A percentile compares a stretch with the other conserved stretches of the same genome.
Evolutionary conservation across 148 eudicot genomes (phyloP).

Genomic region (Camellia lanceoleosa): DNA sequence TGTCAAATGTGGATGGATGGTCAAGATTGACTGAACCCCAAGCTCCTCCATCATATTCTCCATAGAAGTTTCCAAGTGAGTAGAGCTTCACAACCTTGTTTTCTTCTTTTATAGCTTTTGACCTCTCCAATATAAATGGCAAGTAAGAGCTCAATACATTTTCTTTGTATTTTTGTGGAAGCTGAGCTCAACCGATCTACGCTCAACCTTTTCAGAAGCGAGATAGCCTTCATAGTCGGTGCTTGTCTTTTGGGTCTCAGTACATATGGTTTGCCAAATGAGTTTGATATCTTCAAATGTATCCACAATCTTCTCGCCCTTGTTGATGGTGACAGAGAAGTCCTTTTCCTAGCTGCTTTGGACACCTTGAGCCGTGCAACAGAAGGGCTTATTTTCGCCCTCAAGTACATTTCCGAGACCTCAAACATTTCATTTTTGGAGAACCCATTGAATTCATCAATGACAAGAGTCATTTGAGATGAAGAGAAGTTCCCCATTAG

Average conservation of each 20-base stretch:
- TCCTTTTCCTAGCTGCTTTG: conserved; percentile 1
- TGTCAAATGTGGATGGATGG: conserved; percentile 25
- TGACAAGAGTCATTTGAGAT: conserved; percentile 13
- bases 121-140: neutral
- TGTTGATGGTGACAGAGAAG: neutral
- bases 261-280: conserved; percentile 11
- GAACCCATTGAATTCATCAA: conserved; percentile 15
- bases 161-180: conserved; percentile 13
- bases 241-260: neutral
- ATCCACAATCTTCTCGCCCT: conserved; percentile 7
- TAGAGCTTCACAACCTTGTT: neutral
- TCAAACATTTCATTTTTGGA: conserved; percentile 13
- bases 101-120: conserved; percentile 4
- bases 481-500: conserved; percentile 6
- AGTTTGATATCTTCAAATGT: conserved; percentile 1
- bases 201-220: neutral
- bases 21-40: conserved; percentile 18
- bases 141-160: conserved; percentile 12
- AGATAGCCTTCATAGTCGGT: neutral
- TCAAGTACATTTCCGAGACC: conserved; percentile 15
- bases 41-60: neutral
- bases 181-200: conserved; percentile 9
- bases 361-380: conserved; percentile 15
- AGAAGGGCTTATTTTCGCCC: conserved; percentile 17
- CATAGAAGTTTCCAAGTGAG: neutral